Evolutionary conservation across 805 yeast species (phyloP).

Genomic region (Myxozyma kluyveri): DNA sequence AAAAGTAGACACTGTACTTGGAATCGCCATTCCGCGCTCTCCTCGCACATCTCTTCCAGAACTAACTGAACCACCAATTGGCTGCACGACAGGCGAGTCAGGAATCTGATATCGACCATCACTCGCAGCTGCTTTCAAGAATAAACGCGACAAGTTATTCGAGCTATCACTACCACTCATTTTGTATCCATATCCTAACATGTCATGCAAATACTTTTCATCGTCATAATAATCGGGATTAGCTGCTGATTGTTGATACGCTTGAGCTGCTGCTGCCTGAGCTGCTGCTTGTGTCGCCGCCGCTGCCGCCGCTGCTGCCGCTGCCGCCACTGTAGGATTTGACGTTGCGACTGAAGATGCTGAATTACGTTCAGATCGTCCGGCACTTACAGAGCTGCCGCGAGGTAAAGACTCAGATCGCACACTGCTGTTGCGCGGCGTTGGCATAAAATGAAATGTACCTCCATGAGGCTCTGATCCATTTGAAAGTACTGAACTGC

Average conservation of each 20-base stretch:
- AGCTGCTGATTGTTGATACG: conserved; percentile 19
- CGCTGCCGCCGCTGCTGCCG: conserved; percentile 14
- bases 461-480: conserved; percentile 4
- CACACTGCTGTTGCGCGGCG: conserved; percentile 20
- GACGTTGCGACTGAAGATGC: neutral
- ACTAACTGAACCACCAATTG: neutral
- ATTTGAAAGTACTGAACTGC: conserved; percentile 5
- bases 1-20: conserved; percentile 12
- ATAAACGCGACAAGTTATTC: conserved; percentile 25
- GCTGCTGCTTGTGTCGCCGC: conserved; percentile 20
- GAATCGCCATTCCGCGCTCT: conserved; percentile 20
- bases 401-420: conserved; percentile 17
- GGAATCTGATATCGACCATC: conserved; percentile 29
- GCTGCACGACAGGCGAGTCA: conserved; percentile 20
- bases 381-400: conserved; percentile 1
- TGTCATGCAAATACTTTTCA: conserved; percentile 25
- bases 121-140: conserved; percentile 28
- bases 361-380: too few species aligned
- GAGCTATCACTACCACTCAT: conserved; percentile 17
- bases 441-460: conserved; percentile 21
- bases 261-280: conserved; percentile 17
- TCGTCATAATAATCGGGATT: conserved; percentile 26
- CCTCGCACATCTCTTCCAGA: conserved; percentile 5
- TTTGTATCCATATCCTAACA: conserved; percentile 26
- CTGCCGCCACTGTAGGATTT: neutral